These are phyloP conservation scores for Helminthosporium solani DNA, from an alignment of 2,329 filamentous ascomycete species.

Conservation along the genomic window DNA sequence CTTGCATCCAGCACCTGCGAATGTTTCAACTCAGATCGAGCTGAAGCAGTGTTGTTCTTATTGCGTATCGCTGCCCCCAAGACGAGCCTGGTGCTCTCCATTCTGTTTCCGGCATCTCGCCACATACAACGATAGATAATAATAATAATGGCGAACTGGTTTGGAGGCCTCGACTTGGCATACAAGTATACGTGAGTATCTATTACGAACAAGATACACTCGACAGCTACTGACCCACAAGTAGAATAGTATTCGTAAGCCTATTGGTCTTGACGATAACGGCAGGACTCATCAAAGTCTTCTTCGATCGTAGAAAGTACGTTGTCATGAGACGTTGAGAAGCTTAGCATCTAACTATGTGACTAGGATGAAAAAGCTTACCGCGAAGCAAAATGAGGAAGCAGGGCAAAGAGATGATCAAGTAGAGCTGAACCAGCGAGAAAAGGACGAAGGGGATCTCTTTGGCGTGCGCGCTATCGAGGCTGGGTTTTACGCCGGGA, in stretches of 20 bases:
- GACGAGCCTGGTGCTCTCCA: constrained; percentile 12
- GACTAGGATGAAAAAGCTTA: constrained; percentile 31
- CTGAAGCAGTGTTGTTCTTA: constrained; percentile 2
- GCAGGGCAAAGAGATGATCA: constrained; percentile 33
- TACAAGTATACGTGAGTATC: constrained; percentile 42
- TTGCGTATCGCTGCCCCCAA: constrained; percentile 3
- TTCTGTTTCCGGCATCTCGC: constrained; percentile 6
- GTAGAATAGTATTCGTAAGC: constrained; percentile 37
- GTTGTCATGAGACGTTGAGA: constrained; percentile 7
- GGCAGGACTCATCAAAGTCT: constrained; percentile 37
- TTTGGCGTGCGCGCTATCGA: constrained; percentile 46
- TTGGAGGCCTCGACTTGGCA: constrained; percentile 36
- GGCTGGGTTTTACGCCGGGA: constrained; percentile 44
- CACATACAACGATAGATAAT: background rate
- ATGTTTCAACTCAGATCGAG: background rate
- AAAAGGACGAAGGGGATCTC: constrained; percentile 43
- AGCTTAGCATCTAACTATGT: constrained; percentile 11
- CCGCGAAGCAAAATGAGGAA: constrained; percentile 29
- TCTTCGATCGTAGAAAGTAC: constrained; percentile 40
- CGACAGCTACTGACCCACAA: constrained; percentile 8
- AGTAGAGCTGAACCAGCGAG: constrained; percentile 36
- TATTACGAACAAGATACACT: background rate
- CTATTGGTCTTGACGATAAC: constrained; percentile 35
- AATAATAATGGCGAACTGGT: constrained; percentile 34
- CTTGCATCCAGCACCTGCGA: background rate